Evolutionary conservation across 257 asterid species (phyloP), one percentile per base, ranked within the genome.

Genomic region (Cinchona pubescens): DNA sequence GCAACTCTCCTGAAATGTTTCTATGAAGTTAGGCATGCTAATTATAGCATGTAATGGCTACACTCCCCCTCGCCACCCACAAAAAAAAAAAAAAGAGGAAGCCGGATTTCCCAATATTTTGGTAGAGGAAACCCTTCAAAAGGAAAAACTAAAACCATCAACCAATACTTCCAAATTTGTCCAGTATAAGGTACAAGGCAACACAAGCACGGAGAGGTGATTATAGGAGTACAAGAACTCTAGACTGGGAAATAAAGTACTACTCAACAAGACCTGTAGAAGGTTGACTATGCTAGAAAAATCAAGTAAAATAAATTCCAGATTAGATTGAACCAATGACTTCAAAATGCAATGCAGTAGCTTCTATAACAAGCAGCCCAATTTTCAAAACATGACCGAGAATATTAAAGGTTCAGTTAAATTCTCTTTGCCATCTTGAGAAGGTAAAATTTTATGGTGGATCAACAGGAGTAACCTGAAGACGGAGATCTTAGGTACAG

Each of bases 1-100:
- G 87, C 79, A 89, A 71, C 59, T 85, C 74, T 90, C 99, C 99
- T 94, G 86, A 53, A 76, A 73, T 59, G 63, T 75, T 74, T 78
- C 75, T 66, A 83, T 19, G 55, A 78, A 51, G 71, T 69, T 73
- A n/a, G 76, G 77, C 69, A 77, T 64, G n/a, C 79, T 70, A 48
- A 35, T 74, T 81, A 68, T 58, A 69, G 68, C 55, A 46, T 53
- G 78, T 42, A 63, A 71, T 58, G 62, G 49, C 42, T 62, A 46
- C 60, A 29, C 48, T 60, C 67, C 25, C 59, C 51, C 71, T 40
- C 25, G 30, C 8, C 43, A 27, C 53, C 21, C 19, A 4, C n/a
- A n/a, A n/a, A n/a, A 3, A 64, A 64, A 5, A 7, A 13, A 34
- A 15, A 19, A 7, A 58, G 2, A 27, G 27, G 19, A 32, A 42